Evolutionary conservation across 148 eudicot genomes (phyloP).

Genomic region (Rhododendron ferrugineum): DNA sequence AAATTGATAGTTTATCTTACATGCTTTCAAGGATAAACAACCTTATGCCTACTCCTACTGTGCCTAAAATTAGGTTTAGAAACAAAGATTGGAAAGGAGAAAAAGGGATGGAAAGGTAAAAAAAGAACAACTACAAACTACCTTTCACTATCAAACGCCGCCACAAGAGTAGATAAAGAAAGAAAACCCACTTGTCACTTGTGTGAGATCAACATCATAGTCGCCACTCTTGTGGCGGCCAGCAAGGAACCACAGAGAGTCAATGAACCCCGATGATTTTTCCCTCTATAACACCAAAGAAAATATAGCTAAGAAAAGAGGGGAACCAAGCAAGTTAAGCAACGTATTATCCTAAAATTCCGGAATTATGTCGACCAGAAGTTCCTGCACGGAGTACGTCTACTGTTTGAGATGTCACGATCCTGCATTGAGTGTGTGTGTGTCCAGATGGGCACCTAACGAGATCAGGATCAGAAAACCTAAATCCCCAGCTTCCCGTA

Average conservation of each 20-base stretch:
- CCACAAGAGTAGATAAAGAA: not conserved
- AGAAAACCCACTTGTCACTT: not conserved
- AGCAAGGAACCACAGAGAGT: not conserved
- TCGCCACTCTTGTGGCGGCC: not conserved
- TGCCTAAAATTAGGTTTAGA: not conserved
- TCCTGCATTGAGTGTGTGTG: not conserved
- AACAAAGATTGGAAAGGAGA: not conserved
- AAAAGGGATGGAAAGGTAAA: not conserved
- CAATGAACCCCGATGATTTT: not conserved
- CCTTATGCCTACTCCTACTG: not conserved
- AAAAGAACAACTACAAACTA: not conserved
- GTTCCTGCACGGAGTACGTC: not conserved
- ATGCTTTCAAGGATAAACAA: constrained; percentile 2
- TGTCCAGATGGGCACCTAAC: not conserved
- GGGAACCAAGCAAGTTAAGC: not conserved
- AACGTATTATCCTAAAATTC: not conserved
- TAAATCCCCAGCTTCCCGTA: not conserved
- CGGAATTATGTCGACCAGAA: not conserved
- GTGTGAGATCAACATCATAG: not conserved
- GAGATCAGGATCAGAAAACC: not conserved
- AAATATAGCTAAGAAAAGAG: not conserved
- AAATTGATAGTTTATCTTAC: not conserved
- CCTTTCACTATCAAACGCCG: not conserved
- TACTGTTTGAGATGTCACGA: not conserved
- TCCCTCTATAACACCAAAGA: not conserved